Evolutionary conservation across 2,329 filamentous ascomycete species (phyloP).

Genomic region (Fusarium sp.): DNA sequence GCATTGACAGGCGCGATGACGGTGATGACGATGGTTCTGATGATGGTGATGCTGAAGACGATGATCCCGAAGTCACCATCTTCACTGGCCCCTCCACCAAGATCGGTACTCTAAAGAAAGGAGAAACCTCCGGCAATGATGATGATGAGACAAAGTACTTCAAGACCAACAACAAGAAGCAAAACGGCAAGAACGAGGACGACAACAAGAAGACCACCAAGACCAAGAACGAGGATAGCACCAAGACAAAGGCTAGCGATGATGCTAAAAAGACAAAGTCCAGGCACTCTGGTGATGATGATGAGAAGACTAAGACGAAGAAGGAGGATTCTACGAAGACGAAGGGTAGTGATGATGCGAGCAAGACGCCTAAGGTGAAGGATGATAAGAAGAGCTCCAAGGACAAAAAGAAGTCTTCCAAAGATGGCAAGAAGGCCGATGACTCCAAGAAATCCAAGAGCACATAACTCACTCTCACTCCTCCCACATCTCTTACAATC

Average conservation of each 20-base stretch:
- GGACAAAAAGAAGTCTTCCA: neutral
- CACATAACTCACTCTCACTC: neutral
- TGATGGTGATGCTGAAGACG: neutral
- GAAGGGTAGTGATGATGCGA: neutral
- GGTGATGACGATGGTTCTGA: neutral
- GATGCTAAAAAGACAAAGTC: neutral
- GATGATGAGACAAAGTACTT: neutral
- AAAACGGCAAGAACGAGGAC: conserved; percentile 1
- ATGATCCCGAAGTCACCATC: neutral
- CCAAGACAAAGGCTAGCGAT: neutral
- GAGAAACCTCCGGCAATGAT: neutral
- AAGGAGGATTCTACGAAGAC: neutral
- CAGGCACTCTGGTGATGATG: neutral
- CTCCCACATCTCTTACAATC: neutral
- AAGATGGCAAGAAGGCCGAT: neutral
- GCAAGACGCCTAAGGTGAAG: neutral
- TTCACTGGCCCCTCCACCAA: neutral
- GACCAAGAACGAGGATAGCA: neutral
- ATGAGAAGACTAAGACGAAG: neutral
- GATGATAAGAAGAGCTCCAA: neutral
- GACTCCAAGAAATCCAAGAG: neutral
- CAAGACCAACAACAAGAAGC: conserved; percentile 11
- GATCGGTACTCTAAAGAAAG: conserved; percentile 3
- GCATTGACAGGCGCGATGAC: neutral
- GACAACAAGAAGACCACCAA: neutral